Base-by-base conservation (phyloP, 2,329 filamentous ascomycete genomes). In the Epichloe gansuensis region DNA sequence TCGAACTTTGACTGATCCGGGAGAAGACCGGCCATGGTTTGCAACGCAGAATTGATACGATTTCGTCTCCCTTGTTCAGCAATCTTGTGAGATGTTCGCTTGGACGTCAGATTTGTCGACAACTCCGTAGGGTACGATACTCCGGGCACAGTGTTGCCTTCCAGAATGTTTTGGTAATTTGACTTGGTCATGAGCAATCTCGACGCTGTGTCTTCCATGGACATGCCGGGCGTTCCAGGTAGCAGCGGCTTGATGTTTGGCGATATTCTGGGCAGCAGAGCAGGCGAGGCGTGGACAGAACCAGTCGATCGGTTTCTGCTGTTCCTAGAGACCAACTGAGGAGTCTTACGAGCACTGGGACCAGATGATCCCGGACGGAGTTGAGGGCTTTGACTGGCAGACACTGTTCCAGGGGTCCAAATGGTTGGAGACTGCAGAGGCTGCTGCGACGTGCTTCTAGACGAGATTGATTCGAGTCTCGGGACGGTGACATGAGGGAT, bases 1-100 rank as follows among this genome's bases (percentile, higher is more conserved):
- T 64, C 71, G 15, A 68, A 64, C 48, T 65, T 71, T 49, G 67
- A 69, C 45, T 70, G 68, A 58, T 69, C 79, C 0, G 93, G 91
- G n/a, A 98, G 73, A 2, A 98, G 75, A 0, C 83, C 78, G 49
- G 93, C 90, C 67, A 98, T 95, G 66, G 96, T 86, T 60, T 91
- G 88, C 23, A 98, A 74, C 0, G 93, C 93, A 51, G 84, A 86
- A 66, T 98, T 98, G 69, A 98, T 97, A 47, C 93, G 82, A 65
- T 98, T 97, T 54, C 93, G 78, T 47, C 93, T 83, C 6, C 93
- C 93, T 71, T 98, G 93, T 70, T 98, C 93, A 17, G 93, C 93
- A 59, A 98, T 88, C 69, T 98, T 98, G 72, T 98, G 93, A 44
- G 90, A 95, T 2, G 93, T 97, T 51, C 91, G 85, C 72, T 98